Conservation (phyloP, 495 filamentous ascomycete species). For the Pseudoneurospora amorphoporcata region DNA sequence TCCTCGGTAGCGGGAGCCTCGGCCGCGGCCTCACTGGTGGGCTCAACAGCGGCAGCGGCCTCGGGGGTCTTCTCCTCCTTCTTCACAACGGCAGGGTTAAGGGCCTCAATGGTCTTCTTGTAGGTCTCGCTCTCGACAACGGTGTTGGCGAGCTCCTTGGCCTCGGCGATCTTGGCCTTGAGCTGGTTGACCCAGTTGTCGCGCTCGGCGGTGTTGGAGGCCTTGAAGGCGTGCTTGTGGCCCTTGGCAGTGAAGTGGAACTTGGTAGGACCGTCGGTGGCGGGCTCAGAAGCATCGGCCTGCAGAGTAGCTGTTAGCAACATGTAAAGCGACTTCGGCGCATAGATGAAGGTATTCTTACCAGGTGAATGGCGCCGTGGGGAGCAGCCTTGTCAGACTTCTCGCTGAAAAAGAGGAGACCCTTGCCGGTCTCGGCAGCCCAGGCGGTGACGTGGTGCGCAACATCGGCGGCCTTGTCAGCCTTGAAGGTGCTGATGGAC, state of each 20-base stretch:
- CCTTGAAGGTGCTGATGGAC: slow-evolving; percentile 61
- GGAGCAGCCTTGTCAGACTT: slow-evolving; percentile 81
- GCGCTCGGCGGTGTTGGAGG: slow-evolving; percentile 60
- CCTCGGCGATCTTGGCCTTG: slow-evolving; percentile 65
- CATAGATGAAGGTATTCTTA: slow-evolving; percentile 30
- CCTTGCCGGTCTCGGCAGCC: slow-evolving; percentile 89
- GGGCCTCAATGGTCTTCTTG: slow-evolving; percentile 65
- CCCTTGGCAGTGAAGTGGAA: slow-evolving; percentile 76
- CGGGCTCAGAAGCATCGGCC: slow-evolving; percentile 76
- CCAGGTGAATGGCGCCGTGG: slow-evolving; percentile 73
- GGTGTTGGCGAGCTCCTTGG: slow-evolving; percentile 59
- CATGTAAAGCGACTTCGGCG: neutral
- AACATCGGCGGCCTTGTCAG: slow-evolving; percentile 70
- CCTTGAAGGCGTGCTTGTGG: slow-evolving; percentile 87
- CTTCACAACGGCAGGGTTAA: slow-evolving; percentile 48
- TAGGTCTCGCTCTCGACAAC: slow-evolving; percentile 64
- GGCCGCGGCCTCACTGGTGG: slow-evolving; percentile 20
- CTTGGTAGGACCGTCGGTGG: slow-evolving; percentile 60
- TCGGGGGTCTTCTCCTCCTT: slow-evolving; percentile 30
- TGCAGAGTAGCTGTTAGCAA: slow-evolving; percentile 24
- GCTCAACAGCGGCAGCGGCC: slow-evolving; percentile 16
- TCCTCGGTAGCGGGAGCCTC: slow-evolving; percentile 25
- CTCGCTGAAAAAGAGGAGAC: slow-evolving; percentile 75
- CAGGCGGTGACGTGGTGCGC: slow-evolving; percentile 76
- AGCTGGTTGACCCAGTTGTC: slow-evolving; percentile 80